Evolutionary conservation across 257 asterid species (phyloP).

Genomic region (Rehmannia glutinosa): DNA sequence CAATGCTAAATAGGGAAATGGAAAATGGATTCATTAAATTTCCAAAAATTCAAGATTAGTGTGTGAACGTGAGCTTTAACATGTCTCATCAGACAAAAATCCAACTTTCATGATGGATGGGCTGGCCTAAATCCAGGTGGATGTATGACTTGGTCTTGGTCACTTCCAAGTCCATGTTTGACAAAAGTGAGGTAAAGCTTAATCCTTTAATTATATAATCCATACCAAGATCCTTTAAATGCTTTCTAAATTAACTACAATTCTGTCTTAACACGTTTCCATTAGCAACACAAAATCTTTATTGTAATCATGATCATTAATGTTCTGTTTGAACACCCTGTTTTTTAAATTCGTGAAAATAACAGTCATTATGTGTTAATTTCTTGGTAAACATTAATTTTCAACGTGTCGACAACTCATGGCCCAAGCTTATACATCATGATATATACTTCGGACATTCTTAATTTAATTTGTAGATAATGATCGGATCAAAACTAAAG

Average conservation of each 20-base stretch:
- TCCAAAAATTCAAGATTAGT: conserved; percentile 9
- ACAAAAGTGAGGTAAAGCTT: conserved; percentile 15
- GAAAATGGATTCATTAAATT: not conserved
- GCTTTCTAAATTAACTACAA: conserved; percentile 21
- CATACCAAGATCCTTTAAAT: not conserved
- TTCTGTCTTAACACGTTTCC: conserved; percentile 30
- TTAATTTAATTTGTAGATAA: not conserved
- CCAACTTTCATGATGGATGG: not conserved
- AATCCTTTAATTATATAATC: not conserved
- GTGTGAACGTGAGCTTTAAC: conserved; percentile 16
- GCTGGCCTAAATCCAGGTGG: not conserved
- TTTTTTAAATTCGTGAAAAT: not conserved
- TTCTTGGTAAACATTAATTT: not conserved
- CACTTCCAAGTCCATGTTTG: conserved; percentile 1
- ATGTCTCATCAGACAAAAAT: conserved; percentile 1
- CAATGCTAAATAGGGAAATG: not conserved
- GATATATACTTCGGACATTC: not conserved
- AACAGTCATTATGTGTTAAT: not conserved
- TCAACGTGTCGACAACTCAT: conserved; percentile 19
- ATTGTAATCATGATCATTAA: conserved; percentile 18
- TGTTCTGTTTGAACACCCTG: not conserved
- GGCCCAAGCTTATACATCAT: conserved; percentile 1
- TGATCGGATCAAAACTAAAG: conserved; percentile 12
- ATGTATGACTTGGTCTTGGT: not conserved
- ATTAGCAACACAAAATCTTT: conserved; percentile 7